These are phyloP conservation scores for Chalaropsis thielavioides DNA, from an alignment of 2,329 filamentous ascomycete genomes.

Conservation along the genomic window DNA sequence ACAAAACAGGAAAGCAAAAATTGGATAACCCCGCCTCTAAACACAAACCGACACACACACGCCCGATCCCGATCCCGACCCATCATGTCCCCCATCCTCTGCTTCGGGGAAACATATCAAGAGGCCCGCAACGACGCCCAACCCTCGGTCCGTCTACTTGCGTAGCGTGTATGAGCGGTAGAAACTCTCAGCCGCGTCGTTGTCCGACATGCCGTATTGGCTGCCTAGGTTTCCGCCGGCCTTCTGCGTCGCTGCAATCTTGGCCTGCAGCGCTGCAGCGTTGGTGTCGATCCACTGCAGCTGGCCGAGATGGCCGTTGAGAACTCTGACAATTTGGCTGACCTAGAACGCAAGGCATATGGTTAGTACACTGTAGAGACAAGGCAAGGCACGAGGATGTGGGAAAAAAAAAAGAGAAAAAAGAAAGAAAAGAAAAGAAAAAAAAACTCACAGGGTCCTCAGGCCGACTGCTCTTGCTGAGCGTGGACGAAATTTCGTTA, in stretches of 20 bases:
- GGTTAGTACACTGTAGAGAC: not conserved
- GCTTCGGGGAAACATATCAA: no score
- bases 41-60: not conserved
- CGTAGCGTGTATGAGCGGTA: slow-evolving; percentile 76
- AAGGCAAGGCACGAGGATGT: not conserved
- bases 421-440: slow-evolving; percentile 5
- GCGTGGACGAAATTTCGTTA: slow-evolving; percentile 74
- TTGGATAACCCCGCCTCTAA: not conserved
- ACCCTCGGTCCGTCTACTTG: slow-evolving; percentile 36
- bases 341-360: slow-evolving; percentile 38
- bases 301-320: slow-evolving; percentile 84
- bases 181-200: slow-evolving; percentile 72
- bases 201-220: slow-evolving; percentile 45
- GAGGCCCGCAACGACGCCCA: not conserved
- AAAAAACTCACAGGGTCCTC: slow-evolving; percentile 62
- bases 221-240: slow-evolving; percentile 48
- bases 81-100: not conserved
- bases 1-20: slow-evolving; percentile 6
- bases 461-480: slow-evolving; percentile 79
- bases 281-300: slow-evolving; percentile 88
- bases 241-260: slow-evolving; percentile 72
- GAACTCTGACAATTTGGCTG: slow-evolving; percentile 85
- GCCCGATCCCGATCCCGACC: not conserved
- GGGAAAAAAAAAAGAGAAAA: no score
- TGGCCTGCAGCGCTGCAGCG: slow-evolving; percentile 63